A percentile compares a stretch with the other conserved stretches of the same genome.
phyloP scores from a whole-genome alignment of 805 yeast species.

The Yamadazyma ubonensis region DNA sequence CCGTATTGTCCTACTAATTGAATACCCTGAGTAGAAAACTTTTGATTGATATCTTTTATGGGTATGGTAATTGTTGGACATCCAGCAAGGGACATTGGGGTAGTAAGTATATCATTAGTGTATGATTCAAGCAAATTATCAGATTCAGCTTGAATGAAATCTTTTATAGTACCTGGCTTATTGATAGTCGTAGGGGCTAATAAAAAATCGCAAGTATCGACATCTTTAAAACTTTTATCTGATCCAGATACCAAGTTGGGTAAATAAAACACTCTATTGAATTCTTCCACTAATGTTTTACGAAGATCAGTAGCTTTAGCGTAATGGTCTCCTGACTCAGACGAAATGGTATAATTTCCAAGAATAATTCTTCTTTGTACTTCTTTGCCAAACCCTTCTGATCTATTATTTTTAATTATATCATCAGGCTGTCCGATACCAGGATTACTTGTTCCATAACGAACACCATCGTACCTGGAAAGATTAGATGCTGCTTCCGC shows the following conservation, averaged over 20 bases:
- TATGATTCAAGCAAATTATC: constrained; percentile 59
- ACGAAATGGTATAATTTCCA: constrained; percentile 83
- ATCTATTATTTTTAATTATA: constrained; percentile 49
- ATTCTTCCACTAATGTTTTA: constrained; percentile 56
- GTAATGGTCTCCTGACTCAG: constrained; percentile 74
- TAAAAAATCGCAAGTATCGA: constrained; percentile 57
- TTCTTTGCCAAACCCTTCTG: constrained; percentile 71
- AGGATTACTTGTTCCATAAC: constrained; percentile 66
- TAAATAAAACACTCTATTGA: constrained; percentile 59
- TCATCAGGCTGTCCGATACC: constrained; percentile 12
- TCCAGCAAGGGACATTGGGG: constrained; percentile 91
- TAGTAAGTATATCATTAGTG: constrained; percentile 79
- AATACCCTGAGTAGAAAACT: constrained; percentile 48
- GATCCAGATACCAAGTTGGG: constrained; percentile 36
- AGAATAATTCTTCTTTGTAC: constrained; percentile 79
- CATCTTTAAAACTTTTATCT: background rate
- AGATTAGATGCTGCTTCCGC: constrained; percentile 94
- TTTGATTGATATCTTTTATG: constrained; percentile 34
- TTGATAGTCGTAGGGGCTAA: constrained; percentile 70
- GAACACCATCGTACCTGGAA: constrained; percentile 84
- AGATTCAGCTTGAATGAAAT: constrained; percentile 34
- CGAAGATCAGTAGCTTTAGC: constrained; percentile 72
- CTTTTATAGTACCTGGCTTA: constrained; percentile 52
- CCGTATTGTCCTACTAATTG: constrained; percentile 89
- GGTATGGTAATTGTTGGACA: constrained; percentile 86